Evolutionary conservation across 306 rosid species (phyloP), one percentile per base, ranked within the genome.

Genomic region (Citrullus mucosospermus): DNA sequence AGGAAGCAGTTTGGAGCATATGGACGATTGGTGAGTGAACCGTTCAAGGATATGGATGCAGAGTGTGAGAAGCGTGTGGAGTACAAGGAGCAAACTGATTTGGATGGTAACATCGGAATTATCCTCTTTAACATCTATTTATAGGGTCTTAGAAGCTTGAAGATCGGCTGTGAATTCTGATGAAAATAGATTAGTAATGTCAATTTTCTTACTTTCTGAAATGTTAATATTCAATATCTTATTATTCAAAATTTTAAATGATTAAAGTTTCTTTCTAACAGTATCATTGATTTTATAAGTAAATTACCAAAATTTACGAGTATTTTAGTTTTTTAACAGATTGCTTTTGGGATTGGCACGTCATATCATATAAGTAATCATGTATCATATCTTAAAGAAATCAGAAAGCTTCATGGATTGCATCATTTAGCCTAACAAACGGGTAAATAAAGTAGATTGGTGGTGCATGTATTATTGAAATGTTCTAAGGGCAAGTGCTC

Each of bases 21-120:
- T 68, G 87, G 92, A 68, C 72, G 56, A 36, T 81, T 87, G 41
- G 96, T 84, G 51, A n/a, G 15, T 77, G 90, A 86, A 86, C 92
- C 96, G 77, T 87, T 75, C 48, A 1, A 58, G 17, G 96, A 89
- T 57, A 72, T 73, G 15, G 56, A 22, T n/a, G 68, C 78, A 76
- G 97, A 83, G 79, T 6, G 36, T 25, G 54, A 82, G 50, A 55
- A 78, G 44, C 81, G 79, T 81, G 61, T 82, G 79, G 62, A 81
- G 70, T 83, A 65, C 83, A 70, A 84, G 32, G 84, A 2, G 44
- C 84, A 20, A 69, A 82, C 74, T n/a, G 60, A 60, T 50, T 78
- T 81, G 48, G 82, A 81, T 39, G 92, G 97, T 95, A 91, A 32
- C 41, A 46, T 3, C 14, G 15, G 59, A 48, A 44, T 69, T 44